A percentile compares a stretch with the other conserved stretches of the same genome.
These are phyloP conservation scores for Neolentinus lepideus DNA, from an alignment of 1,284 basidiomycete species.

Conservation along the genomic window DNA sequence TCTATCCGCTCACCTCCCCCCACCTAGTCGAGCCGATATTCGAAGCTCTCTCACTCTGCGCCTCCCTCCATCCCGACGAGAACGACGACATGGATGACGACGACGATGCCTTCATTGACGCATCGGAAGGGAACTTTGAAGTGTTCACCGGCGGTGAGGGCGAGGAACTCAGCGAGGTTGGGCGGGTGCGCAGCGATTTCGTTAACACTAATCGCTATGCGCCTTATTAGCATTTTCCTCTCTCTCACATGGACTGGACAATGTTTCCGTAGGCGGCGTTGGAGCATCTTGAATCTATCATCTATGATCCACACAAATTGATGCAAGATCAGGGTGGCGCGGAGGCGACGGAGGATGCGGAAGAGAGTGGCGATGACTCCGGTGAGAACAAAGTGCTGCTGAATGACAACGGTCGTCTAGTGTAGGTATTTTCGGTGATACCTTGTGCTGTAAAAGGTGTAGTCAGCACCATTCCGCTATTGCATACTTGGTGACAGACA, in stretches of 20 bases:
- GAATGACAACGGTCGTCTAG: too few relatives aligned
- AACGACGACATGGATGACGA: slow-evolving; percentile 44
- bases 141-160: slow-evolving; percentile 52
- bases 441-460: too few relatives aligned
- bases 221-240: slow-evolving; percentile 68
- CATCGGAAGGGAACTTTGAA: slow-evolving; percentile 41
- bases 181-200: slow-evolving; percentile 93
- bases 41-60: slow-evolving; percentile 81
- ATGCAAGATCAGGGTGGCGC: not conserved
- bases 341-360: too few relatives aligned
- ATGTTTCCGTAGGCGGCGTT: slow-evolving; percentile 65
- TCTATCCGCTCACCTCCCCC: too few relatives aligned
- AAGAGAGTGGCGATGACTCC: too few relatives aligned
- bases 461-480: too few relatives aligned
- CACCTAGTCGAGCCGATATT: slow-evolving; percentile 85
- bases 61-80: slow-evolving; percentile 74
- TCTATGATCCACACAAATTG: slow-evolving; percentile 39
- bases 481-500: too few relatives aligned
- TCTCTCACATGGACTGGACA: slow-evolving; percentile 7
- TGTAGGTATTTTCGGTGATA: too few relatives aligned
- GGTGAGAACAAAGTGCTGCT: too few relatives aligned
- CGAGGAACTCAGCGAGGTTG: slow-evolving; percentile 74
- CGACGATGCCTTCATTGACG: slow-evolving; percentile 53
- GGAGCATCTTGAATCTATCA: slow-evolving; percentile 69
- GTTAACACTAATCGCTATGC: slow-evolving; percentile 71